Conservation (phyloP, 805 yeast species). For the Ogataea degrootiae region DNA sequence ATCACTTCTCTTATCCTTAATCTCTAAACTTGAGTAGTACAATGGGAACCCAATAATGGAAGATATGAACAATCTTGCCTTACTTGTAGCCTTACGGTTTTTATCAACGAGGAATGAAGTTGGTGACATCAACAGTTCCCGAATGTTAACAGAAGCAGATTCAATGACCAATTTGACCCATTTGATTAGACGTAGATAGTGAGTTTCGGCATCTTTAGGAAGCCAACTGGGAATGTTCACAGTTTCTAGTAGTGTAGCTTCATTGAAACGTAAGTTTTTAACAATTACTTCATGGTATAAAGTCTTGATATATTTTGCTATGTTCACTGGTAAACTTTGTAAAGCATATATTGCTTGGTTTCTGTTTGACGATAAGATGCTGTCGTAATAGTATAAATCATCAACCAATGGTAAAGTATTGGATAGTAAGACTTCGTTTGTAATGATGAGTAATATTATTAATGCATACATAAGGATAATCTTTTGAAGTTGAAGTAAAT, state of each 20-base stretch:
- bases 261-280: conserved; percentile 13
- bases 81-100: conserved; percentile 12
- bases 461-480: conserved; percentile 19
- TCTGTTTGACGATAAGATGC: conserved; percentile 28
- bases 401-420: conserved; percentile 39
- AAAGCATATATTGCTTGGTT: conserved; percentile 33
- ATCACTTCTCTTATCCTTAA: conserved; percentile 19
- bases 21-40: conserved; percentile 27
- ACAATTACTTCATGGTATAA: conserved; percentile 26
- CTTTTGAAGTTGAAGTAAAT: conserved; percentile 18
- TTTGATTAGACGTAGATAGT: conserved; percentile 9
- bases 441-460: conserved; percentile 11
- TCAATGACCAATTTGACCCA: conserved; percentile 12
- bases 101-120: conserved; percentile 21
- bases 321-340: conserved; percentile 35
- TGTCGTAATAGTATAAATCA: conserved; percentile 45
- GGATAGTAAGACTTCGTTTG: conserved; percentile 29
- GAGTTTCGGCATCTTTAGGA: conserved; percentile 8
- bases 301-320: conserved; percentile 7
- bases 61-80: conserved; percentile 18
- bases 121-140: conserved; percentile 19
- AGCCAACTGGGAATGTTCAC: conserved; percentile 20
- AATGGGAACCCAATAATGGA: conserved; percentile 35
- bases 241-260: conserved; percentile 11
- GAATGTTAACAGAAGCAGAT: conserved; percentile 11